These are phyloP conservation scores for Cardamine chenopodiifolia DNA, from an alignment of 345 rosid species.

Conservation along the genomic window DNA sequence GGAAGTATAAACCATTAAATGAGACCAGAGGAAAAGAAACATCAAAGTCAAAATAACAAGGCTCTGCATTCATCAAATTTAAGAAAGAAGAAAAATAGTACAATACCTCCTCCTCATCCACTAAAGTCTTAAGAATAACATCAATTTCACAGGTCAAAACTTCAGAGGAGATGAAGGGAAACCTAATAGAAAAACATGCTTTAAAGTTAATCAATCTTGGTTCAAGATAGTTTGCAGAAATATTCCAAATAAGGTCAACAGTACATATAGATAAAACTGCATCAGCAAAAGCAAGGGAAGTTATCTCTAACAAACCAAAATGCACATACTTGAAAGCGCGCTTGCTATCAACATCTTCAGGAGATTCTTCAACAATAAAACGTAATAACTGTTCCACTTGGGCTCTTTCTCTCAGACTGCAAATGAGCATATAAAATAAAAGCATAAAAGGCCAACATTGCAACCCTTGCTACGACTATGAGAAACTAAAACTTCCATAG, in stretches of 20 bases:
- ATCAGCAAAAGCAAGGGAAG: slow-evolving; percentile 7
- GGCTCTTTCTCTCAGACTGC: slow-evolving; percentile 84
- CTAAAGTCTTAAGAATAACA: slow-evolving; percentile 85
- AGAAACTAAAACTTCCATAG: slow-evolving; percentile 29
- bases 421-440: slow-evolving; percentile 33
- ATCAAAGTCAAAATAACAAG: background rate
- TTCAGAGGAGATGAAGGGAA: slow-evolving; percentile 96
- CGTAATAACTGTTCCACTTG: slow-evolving; percentile 93
- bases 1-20: slow-evolving; percentile 29
- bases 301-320: slow-evolving; percentile 15
- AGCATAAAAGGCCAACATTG: slow-evolving; percentile 35
- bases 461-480: slow-evolving; percentile 18
- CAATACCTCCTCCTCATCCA: slow-evolving; percentile 94
- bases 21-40: slow-evolving; percentile 18
- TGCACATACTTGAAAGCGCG: slow-evolving; percentile 79
- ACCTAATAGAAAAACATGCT: slow-evolving; percentile 52
- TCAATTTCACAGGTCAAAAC: slow-evolving; percentile 96
- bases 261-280: slow-evolving; percentile 3
- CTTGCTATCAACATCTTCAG: slow-evolving; percentile 89
- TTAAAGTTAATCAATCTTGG: slow-evolving; percentile 6
- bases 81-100: slow-evolving; percentile 22
- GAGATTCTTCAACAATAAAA: slow-evolving; percentile 78
- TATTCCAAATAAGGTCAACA: slow-evolving; percentile 4
- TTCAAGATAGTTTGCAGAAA: background rate
- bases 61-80: background rate